These are phyloP conservation scores for Clarireedia sp. DNA, from an alignment of 2,329 filamentous ascomycete genomes.

Conservation along the genomic window DNA sequence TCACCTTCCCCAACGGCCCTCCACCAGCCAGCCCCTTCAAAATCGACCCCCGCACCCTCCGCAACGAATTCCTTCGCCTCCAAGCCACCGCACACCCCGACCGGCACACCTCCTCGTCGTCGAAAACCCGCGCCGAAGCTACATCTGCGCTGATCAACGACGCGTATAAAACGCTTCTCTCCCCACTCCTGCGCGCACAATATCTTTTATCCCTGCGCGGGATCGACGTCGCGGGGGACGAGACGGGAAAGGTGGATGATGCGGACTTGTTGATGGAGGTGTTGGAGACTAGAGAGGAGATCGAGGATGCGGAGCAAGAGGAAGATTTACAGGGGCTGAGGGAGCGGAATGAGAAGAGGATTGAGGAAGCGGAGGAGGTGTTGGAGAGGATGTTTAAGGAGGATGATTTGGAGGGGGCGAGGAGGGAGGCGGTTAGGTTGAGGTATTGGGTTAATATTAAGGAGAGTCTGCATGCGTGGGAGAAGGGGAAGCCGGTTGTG, in stretches of 20 bases:
- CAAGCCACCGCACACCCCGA: constrained; percentile 75
- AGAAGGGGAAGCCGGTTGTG: constrained; percentile 57
- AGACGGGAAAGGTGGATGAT: constrained; percentile 58
- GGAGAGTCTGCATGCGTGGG: constrained; percentile 76
- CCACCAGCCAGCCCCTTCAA: constrained; percentile 71
- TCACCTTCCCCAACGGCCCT: constrained; percentile 66
- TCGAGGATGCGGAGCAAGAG: constrained; percentile 64
- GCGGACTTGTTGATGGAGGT: constrained; percentile 67
- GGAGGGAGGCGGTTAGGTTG: constrained; percentile 65
- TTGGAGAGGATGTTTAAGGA: constrained; percentile 58
- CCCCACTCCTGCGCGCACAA: constrained; percentile 77
- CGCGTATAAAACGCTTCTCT: constrained; percentile 76
- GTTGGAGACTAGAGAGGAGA: constrained; percentile 68
- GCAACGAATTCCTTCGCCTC: constrained; percentile 77
- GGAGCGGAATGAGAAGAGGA: constrained; percentile 58
- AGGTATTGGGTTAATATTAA: constrained; percentile 88
- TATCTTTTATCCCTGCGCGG: constrained; percentile 69
- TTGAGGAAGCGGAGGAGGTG: constrained; percentile 52
- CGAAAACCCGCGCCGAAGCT: constrained; percentile 60
- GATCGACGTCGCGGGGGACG: constrained; percentile 50
- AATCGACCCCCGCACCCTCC: constrained; percentile 62
- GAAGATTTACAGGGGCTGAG: constrained; percentile 53
- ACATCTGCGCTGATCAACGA: constrained; percentile 81
- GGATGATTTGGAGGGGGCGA: constrained; percentile 60
- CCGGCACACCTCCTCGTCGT: constrained; percentile 35